Evolutionary conservation across 352 stramenopile species (phyloP), one percentile per base, ranked within the genome.

Genomic region (Saprolegnia diclina): DNA sequence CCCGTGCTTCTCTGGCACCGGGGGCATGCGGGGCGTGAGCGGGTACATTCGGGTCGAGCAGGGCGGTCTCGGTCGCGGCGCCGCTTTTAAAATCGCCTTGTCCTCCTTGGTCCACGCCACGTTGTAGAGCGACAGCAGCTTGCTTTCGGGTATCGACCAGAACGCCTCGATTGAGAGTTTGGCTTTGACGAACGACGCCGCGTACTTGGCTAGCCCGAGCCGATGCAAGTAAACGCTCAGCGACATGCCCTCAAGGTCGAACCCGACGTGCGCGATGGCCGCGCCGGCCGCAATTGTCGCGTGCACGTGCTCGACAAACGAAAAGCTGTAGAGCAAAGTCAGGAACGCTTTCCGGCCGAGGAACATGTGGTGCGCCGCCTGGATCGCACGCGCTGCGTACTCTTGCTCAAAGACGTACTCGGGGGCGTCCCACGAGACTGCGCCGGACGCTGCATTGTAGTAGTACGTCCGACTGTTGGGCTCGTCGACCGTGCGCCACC

Each of bases 241-340:
- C n/a, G 73, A 82, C 61, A 94, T 79, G 16, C 85, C 85, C 67
- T 94, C 85, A 21, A 91, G 67, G n/a, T 81, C 82, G 69, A 83
- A 90, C 13, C 85, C 85, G 14, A 90, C 54, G 81, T 80, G 90
- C 10, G 70, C 78, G 76, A 91, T 66, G 24, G 37, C 64, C 0
- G 38, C 24, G n/a, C 65, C 74, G 11, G 16, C 38, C 10, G 18
- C 61, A 24, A 72, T 52, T 0, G 75, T 56, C 1, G 71, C 55
- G 14, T 80, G 76, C 44, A 89, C 71, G 0, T 56, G 71, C 0
- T 75, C 64, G 21, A 85, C 80, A 52, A 91, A 77, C 18, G 78
- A 84, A 9, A 89, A 77, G 9, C 54, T 32, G 2, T 74, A 45
- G 5, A 91, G 59, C 66, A 76, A 21, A 32, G 40, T 75, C 42